Evolutionary conservation across 2,329 filamentous ascomycete genomes (phyloP).

Genomic region (Metarhizium brunneum): DNA sequence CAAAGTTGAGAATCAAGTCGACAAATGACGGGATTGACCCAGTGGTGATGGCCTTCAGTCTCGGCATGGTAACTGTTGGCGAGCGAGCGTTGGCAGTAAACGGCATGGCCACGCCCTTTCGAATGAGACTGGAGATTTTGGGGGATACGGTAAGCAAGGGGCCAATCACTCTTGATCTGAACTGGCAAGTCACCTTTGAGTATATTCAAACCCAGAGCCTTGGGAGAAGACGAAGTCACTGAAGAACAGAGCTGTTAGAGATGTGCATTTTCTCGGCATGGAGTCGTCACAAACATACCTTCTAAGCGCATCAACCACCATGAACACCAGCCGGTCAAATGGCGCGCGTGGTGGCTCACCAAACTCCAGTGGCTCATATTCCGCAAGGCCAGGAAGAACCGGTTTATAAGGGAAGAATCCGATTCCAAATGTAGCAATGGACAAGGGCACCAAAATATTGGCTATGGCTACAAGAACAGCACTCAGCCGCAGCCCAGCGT

Average conservation of each 20-base stretch:
- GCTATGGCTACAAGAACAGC: conserved; percentile 49
- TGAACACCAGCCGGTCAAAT: conserved; percentile 88
- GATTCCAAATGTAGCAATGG: conserved; percentile 68
- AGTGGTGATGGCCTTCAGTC: conserved; percentile 93
- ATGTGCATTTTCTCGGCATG: neutral
- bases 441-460: conserved; percentile 68
- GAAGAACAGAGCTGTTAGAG: neutral
- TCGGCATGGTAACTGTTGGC: conserved; percentile 96
- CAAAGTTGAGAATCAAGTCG: conserved; percentile 92
- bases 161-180: neutral
- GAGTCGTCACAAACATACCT: conserved; percentile 44
- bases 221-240: conserved; percentile 90
- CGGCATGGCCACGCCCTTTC: conserved; percentile 72
- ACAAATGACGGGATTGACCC: conserved; percentile 97
- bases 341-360: conserved; percentile 52
- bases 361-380: conserved; percentile 48
- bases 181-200: conserved; percentile 58
- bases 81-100: conserved; percentile 96
- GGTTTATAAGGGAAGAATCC: conserved; percentile 99
- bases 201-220: conserved; percentile 74
- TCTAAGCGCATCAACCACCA: conserved; percentile 92
- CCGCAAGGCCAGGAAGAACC: conserved; percentile 74
- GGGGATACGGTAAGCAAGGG: conserved; percentile 3
- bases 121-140: conserved; percentile 58
- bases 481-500: conserved; percentile 18